These are phyloP conservation scores for Saraca asoca DNA, from an alignment of 331 rosid genomes.

Conservation along the genomic window DNA sequence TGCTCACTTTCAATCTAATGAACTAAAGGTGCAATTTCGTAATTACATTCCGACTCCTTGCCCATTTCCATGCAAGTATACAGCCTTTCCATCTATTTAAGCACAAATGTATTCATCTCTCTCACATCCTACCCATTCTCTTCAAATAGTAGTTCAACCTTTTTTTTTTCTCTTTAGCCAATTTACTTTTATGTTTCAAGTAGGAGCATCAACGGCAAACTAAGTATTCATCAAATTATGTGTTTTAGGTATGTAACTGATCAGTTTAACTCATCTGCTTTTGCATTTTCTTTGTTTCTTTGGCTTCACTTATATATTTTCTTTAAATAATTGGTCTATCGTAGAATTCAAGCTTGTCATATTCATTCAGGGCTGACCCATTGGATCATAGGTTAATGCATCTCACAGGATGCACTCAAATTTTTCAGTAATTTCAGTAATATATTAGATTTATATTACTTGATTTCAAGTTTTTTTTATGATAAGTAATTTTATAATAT, in stretches of 20 bases:
- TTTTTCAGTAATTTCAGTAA: too few species aligned
- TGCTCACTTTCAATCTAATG: constrained; percentile 53
- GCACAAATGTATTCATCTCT: constrained; percentile 26
- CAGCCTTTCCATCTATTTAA: constrained; percentile 52
- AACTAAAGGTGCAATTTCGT: constrained; percentile 64
- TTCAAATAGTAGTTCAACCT: constrained; percentile 36
- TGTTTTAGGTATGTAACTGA: constrained; percentile 45
- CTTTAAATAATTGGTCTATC: too few species aligned
- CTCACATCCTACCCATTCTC: constrained; percentile 41
- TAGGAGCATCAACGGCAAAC: constrained; percentile 24
- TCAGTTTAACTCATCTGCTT: constrained; percentile 26
- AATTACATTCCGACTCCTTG: constrained; percentile 43
- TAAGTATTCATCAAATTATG: constrained; percentile 38
- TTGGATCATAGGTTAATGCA: too few species aligned
- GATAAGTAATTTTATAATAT: too few species aligned
- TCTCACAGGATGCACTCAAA: too few species aligned
- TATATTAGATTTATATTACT: too few species aligned
- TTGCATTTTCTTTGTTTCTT: neutral
- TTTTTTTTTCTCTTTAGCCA: constrained; percentile 31
- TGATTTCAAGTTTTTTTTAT: too few species aligned
- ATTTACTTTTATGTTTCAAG: constrained; percentile 28
- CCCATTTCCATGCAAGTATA: constrained; percentile 27
- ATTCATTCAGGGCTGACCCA: too few species aligned
- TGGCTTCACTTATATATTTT: too few species aligned
- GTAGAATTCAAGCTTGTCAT: too few species aligned